Evolutionary conservation across 768 basidiomycete species (phyloP).

Genomic region (Saitozyma sp.): DNA sequence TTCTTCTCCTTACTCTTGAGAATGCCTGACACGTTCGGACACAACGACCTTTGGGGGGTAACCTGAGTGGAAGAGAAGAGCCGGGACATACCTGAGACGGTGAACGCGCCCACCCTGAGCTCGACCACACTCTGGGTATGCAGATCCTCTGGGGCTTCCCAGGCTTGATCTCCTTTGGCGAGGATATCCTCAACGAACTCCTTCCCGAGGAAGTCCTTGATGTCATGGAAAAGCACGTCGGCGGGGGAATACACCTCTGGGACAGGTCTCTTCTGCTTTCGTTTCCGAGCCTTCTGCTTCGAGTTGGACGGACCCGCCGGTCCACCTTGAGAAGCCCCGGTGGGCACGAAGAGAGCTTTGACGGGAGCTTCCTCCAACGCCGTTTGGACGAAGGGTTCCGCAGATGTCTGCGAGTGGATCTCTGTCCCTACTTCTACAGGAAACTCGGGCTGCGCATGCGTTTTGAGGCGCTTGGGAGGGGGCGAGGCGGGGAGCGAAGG

Average conservation of each 20-base stretch:
- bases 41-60: slow-evolving; percentile 7
- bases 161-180: slow-evolving; percentile 56
- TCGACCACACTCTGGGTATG: slow-evolving; percentile 59
- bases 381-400: too few relatives aligned
- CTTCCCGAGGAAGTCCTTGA: slow-evolving; percentile 66
- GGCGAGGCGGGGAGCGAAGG: slow-evolving; percentile 16
- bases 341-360: slow-evolving; percentile 22
- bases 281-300: slow-evolving; percentile 3
- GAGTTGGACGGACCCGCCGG: slow-evolving; percentile 3
- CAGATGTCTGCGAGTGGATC: too few relatives aligned
- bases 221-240: slow-evolving; percentile 74
- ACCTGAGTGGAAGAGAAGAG: slow-evolving; percentile 52
- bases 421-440: slow-evolving; percentile 4
- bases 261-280: slow-evolving; percentile 52
- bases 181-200: slow-evolving; percentile 60
- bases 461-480: slow-evolving; percentile 29
- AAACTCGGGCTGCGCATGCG: slow-evolving; percentile 11
- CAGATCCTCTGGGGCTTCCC: slow-evolving; percentile 59
- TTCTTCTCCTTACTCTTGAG: neutral
- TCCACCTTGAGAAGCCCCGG: neutral
- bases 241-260: slow-evolving; percentile 70
- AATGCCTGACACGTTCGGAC: too few relatives aligned
- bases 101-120: slow-evolving; percentile 65
- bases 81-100: slow-evolving; percentile 57
- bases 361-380: slow-evolving; percentile 29